Percentiles rank a stretch among this genome's conserved stretches.
Conservation (phyloP, 2,329 filamentous ascomycete species). For the Exophiala oligosperma region DNA sequence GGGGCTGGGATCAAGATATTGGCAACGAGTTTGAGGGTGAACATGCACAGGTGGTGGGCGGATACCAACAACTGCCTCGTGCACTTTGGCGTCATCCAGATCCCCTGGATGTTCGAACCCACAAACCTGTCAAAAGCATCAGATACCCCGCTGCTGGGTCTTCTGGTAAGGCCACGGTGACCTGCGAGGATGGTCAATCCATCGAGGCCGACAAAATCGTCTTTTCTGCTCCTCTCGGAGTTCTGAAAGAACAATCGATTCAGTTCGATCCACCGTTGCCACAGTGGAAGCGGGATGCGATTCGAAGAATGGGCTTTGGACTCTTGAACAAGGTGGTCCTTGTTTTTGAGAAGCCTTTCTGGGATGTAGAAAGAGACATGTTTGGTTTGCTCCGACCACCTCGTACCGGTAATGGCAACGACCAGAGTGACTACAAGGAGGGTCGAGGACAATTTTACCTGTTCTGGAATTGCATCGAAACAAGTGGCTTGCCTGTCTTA, state of each 20-base stretch:
- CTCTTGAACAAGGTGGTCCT: constrained; percentile 93
- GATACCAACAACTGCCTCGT: constrained; percentile 90
- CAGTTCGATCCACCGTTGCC: constrained; percentile 91
- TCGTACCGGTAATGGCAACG: constrained; percentile 64
- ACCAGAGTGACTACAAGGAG: constrained; percentile 75
- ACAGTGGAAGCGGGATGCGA: constrained; percentile 76
- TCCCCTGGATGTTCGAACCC: constrained; percentile 73
- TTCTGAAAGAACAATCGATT: constrained; percentile 79
- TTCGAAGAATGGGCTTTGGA: constrained; percentile 85
- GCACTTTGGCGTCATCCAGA: constrained; percentile 77
- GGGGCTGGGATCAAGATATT: constrained; percentile 94
- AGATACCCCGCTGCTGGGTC: constrained; percentile 55
- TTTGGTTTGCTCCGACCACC: constrained; percentile 86
- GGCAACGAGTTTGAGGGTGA: constrained; percentile 96
- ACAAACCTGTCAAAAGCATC: constrained; percentile 71
- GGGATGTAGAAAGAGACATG: constrained; percentile 87
- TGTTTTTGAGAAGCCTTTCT: constrained; percentile 86
- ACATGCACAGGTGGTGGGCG: constrained; percentile 89
- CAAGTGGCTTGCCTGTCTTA: constrained; percentile 81
- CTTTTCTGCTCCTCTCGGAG: constrained; percentile 84
- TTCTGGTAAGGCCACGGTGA: constrained; percentile 58
- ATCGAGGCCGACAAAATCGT: constrained; percentile 90
- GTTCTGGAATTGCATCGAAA: constrained; percentile 94
- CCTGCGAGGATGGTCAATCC: constrained; percentile 73
- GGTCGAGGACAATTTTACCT: constrained; percentile 92